Conservation (phyloP, 768 basidiomycete genomes). For the Lactarius pseudohatsudake region DNA sequence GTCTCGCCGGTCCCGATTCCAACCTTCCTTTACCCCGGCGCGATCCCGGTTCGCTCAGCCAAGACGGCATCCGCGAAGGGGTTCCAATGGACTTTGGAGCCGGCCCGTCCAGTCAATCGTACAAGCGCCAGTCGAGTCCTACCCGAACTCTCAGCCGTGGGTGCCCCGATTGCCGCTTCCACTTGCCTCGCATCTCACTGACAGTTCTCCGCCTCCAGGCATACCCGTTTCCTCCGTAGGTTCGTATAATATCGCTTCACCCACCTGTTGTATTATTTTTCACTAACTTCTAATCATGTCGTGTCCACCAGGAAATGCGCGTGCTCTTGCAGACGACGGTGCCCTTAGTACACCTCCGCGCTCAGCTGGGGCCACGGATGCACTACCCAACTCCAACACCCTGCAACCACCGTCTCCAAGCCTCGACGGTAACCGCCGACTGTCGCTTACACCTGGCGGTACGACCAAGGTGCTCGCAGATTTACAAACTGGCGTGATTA, state of each 20-base stretch:
- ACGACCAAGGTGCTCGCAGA: conserved; percentile 89
- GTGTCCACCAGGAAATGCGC: conserved; percentile 72
- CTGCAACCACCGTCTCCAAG: conserved; percentile 34
- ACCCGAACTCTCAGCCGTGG: conserved; percentile 77
- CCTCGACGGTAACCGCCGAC: conserved; percentile 44
- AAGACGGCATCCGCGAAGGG: conserved; percentile 69
- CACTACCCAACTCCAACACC: conserved; percentile 31
- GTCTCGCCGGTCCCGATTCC: conserved; percentile 75
- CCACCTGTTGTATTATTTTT: not conserved
- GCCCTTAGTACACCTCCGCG: conserved; percentile 36
- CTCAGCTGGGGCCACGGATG: conserved; percentile 38
- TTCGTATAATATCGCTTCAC: conserved; percentile 24
- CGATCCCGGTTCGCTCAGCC: conserved; percentile 42
- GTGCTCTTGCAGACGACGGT: conserved; percentile 77
- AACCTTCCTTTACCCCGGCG: conserved; percentile 67
- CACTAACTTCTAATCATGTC: conserved; percentile 15
- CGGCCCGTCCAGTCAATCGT: conserved; percentile 39
- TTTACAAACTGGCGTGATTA: conserved; percentile 79
- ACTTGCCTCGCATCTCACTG: conserved; percentile 18
- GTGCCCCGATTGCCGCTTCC: conserved; percentile 38
- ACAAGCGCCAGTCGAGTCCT: conserved; percentile 66
- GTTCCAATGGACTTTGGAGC: conserved; percentile 59
- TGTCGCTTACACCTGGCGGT: conserved; percentile 68
- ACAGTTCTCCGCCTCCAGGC: conserved; percentile 42
- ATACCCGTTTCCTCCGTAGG: conserved; percentile 41